Percentiles rank a stretch among this genome's conserved stretches.
Conservation (phyloP, 257 asterid species). For the Fraxinus quadrangulata region DNA sequence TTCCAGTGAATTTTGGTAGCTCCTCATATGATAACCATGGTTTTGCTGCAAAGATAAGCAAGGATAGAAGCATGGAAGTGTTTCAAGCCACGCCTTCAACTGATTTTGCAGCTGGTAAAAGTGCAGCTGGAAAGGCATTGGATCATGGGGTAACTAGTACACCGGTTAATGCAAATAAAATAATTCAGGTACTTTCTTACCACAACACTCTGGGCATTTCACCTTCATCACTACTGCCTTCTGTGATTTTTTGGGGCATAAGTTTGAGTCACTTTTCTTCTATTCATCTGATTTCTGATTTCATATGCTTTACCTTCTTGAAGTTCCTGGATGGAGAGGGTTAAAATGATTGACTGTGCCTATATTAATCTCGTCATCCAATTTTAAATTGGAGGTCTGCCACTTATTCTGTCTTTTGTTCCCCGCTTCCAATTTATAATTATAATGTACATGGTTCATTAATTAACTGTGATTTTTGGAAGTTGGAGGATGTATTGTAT, state of each 20-base stretch:
- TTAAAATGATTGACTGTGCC: neutral
- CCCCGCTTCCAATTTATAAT: neutral
- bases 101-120: constrained; percentile 59
- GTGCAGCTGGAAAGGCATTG: constrained; percentile 50
- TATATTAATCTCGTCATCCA: neutral
- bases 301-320: neutral
- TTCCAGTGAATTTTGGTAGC: constrained; percentile 66
- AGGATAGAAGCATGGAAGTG: constrained; percentile 64
- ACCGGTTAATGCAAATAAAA: constrained; percentile 52
- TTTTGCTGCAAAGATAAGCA: constrained; percentile 60
- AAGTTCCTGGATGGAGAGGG: neutral
- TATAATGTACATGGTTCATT: neutral
- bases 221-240: constrained; percentile 10
- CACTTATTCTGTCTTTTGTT: neutral
- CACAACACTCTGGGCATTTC: constrained; percentile 3
- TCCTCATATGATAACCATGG: constrained; percentile 69
- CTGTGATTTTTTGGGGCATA: constrained; percentile 14
- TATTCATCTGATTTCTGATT: constrained; percentile 16
- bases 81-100: constrained; percentile 47
- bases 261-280: constrained; percentile 1
- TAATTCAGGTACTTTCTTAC: constrained; percentile 38
- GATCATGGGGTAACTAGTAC: constrained; percentile 64
- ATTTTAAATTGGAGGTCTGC: neutral
- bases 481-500: neutral
- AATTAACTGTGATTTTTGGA: neutral